Evolutionary conservation across 768 basidiomycete species (phyloP).

Genomic region (Suillus discolor): DNA sequence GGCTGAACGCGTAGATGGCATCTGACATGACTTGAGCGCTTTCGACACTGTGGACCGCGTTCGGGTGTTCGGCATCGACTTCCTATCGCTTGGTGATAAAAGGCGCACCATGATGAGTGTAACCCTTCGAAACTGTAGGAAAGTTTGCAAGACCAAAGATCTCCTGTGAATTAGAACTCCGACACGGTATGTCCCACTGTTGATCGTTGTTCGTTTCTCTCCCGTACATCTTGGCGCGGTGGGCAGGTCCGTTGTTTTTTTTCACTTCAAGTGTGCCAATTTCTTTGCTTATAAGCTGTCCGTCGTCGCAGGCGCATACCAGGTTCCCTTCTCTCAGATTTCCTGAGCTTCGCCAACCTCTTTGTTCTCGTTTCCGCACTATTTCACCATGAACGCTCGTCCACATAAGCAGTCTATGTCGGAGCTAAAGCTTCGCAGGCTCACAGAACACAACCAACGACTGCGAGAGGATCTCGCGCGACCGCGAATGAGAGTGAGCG

Average conservation of each 20-base stretch:
- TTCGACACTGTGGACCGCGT: conserved; percentile 8
- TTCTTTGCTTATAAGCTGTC: conserved; percentile 13
- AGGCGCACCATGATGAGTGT: conserved; percentile 14
- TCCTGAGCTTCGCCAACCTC: conserved; percentile 1
- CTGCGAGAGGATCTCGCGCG: conserved; percentile 87
- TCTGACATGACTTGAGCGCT: conserved; percentile 10
- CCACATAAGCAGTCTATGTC: conserved; percentile 95
- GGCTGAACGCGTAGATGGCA: neutral
- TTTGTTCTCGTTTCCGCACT: conserved; percentile 3
- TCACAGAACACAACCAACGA: conserved; percentile 93
- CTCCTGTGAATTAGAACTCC: conserved; percentile 5
- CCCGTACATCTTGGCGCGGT: conserved; percentile 9
- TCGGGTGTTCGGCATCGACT: conserved; percentile 5
- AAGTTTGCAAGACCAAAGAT: neutral
- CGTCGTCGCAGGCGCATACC: neutral
- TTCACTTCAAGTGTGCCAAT: conserved; percentile 14
- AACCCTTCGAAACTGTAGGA: neutral
- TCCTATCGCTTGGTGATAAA: neutral
- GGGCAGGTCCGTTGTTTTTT: conserved; percentile 16
- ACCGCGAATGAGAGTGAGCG: conserved; percentile 89
- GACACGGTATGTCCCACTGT: conserved; percentile 11
- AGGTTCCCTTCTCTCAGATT: conserved; percentile 4
- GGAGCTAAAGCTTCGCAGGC: conserved; percentile 91
- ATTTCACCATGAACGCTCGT: conserved; percentile 62
- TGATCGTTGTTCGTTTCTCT: conserved; percentile 8